These are phyloP conservation scores for Heimioporus sp. DNA, from an alignment of 768 basidiomycete species.

Conservation along the genomic window DNA sequence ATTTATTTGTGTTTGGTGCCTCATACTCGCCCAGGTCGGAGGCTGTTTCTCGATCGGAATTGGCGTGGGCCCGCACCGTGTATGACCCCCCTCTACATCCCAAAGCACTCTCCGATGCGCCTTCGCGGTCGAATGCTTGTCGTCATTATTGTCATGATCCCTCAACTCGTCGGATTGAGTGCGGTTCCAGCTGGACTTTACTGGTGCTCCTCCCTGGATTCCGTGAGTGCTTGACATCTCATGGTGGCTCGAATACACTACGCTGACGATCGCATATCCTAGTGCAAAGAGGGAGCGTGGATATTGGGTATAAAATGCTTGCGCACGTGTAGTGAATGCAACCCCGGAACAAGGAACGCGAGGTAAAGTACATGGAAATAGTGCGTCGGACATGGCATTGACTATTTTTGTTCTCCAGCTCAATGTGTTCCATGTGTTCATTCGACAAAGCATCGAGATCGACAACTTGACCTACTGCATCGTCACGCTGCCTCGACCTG, in stretches of 20 bases:
- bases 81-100: constrained; percentile 79
- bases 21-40: constrained; percentile 45
- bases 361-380: constrained; percentile 36
- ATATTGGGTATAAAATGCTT: constrained; percentile 52
- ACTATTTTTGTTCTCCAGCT: constrained; percentile 35
- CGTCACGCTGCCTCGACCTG: background rate
- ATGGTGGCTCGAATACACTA: background rate
- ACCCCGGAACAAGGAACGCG: constrained; percentile 61
- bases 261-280: constrained; percentile 49
- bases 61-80: constrained; percentile 73
- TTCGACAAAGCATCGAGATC: constrained; percentile 60
- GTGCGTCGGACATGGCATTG: background rate
- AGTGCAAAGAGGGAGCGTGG: constrained; percentile 51
- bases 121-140: constrained; percentile 78
- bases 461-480: constrained; percentile 49
- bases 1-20: background rate
- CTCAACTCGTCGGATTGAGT: constrained; percentile 79
- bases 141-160: constrained; percentile 80
- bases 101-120: constrained; percentile 75
- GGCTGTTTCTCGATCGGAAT: constrained; percentile 76
- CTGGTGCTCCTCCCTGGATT: constrained; percentile 74
- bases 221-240: constrained; percentile 44
- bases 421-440: constrained; percentile 56
- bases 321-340: constrained; percentile 68
- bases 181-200: constrained; percentile 59